A percentile compares a stretch with the other conserved stretches of the same genome.
Evolutionary conservation across 2,329 filamentous ascomycete species (phyloP).

Genomic region (Colletotrichum agaves): DNA sequence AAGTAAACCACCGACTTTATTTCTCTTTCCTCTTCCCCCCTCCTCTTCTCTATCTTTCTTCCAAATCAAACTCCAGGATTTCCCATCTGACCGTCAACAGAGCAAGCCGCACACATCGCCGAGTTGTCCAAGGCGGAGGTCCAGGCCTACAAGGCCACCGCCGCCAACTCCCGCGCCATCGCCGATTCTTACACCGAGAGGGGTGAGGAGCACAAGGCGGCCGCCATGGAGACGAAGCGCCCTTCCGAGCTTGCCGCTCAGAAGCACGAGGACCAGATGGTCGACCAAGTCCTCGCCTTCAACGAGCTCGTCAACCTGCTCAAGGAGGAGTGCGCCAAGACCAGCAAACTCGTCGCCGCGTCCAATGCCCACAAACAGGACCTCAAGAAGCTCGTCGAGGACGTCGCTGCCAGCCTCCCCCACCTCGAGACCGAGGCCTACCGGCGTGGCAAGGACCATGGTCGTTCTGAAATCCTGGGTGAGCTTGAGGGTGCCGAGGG

Average conservation of each 20-base stretch:
- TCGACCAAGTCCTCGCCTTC: background rate
- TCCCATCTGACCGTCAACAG: background rate
- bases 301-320: background rate
- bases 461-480: background rate
- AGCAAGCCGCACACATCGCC: background rate
- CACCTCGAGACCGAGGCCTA: background rate
- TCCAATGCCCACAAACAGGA: background rate
- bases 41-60: background rate
- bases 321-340: background rate
- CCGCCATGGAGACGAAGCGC: background rate
- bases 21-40: background rate
- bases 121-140: background rate
- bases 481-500: background rate
- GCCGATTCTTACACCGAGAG: background rate
- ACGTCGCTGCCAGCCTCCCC: background rate
- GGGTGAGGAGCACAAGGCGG: background rate
- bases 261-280: background rate
- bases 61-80: background rate
- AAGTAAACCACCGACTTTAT: background rate
- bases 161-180: background rate
- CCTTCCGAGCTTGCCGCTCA: background rate
- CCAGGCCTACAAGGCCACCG: background rate
- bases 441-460: background rate
- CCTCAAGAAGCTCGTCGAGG: background rate
- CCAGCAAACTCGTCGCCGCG: background rate